Evolutionary conservation across 495 filamentous ascomycete genomes (phyloP).

Genomic region (Tetracladium marchalianum): DNA sequence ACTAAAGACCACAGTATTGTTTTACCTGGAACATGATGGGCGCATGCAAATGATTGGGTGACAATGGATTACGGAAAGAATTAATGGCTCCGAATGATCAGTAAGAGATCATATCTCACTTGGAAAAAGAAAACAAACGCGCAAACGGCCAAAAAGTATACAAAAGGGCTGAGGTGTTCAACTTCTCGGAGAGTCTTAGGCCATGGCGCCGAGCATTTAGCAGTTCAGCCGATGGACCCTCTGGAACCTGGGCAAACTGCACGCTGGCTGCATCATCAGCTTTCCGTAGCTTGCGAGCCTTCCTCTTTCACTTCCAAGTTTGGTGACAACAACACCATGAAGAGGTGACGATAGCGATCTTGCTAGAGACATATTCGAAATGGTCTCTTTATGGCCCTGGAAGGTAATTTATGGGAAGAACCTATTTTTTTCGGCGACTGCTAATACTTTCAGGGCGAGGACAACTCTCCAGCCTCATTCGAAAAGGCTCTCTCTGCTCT

Average conservation of each 20-base stretch:
- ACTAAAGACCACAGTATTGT: not conserved
- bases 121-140: no score
- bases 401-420: constrained; percentile 36
- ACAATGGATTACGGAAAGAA: no score
- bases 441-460: constrained; percentile 49
- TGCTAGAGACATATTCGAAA: constrained; percentile 21
- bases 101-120: no score
- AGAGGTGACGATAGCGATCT: not conserved
- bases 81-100: no score
- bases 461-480: constrained; percentile 81
- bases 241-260: not conserved
- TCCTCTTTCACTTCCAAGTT: no score
- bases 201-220: not conserved
- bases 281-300: no score
- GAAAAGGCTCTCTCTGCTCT: constrained; percentile 81
- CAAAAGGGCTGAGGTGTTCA: no score
- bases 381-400: constrained; percentile 82
- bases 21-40: constrained; percentile 22
- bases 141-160: no score
- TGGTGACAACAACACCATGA: constrained; percentile 4
- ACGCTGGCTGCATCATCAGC: not conserved
- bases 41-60: not conserved
- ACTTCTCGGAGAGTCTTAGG: not conserved
- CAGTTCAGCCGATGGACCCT: not conserved
- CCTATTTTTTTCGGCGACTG: constrained; percentile 4